Evolutionary conservation across 495 filamentous ascomycete species (phyloP).

Genomic region (Hypoxylon crocopeplum): DNA sequence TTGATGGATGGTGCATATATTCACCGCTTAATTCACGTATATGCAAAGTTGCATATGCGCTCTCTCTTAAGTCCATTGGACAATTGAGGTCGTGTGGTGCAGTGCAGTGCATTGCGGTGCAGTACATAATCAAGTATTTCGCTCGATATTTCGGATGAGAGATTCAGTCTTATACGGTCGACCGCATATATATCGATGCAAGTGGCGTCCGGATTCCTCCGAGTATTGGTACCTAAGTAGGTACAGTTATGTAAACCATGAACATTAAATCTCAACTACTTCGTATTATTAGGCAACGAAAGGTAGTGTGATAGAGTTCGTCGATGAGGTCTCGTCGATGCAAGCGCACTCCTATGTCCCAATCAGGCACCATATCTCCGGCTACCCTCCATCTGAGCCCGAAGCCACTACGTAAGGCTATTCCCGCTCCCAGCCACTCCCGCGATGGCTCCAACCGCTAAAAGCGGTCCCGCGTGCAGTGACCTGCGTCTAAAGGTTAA

Average conservation of each 20-base stretch:
- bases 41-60: conserved; percentile 8
- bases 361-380: conserved; percentile 32
- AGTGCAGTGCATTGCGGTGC: too few relatives aligned
- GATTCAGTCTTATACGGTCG: too few relatives aligned
- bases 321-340: conserved; percentile 22
- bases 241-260: too few relatives aligned
- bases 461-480: conserved; percentile 28
- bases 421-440: conserved; percentile 32
- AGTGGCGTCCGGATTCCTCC: too few relatives aligned
- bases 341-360: conserved; percentile 15
- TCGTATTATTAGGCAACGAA: too few relatives aligned
- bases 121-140: too few relatives aligned
- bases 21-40: conserved; percentile 31
- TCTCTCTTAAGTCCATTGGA: conserved; percentile 10
- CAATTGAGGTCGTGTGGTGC: conserved; percentile 12
- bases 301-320: not conserved
- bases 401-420: conserved; percentile 6
- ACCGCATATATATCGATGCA: too few relatives aligned
- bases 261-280: too few relatives aligned
- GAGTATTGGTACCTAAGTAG: too few relatives aligned
- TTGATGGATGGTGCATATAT: conserved; percentile 5
- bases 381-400: conserved; percentile 20
- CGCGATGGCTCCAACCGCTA: conserved; percentile 30
- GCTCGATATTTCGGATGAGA: not conserved
- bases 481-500: conserved; percentile 13